These are phyloP conservation scores for Scedosporium boydii DNA, from an alignment of 2,329 filamentous ascomycete species.

Conservation along the genomic window DNA sequence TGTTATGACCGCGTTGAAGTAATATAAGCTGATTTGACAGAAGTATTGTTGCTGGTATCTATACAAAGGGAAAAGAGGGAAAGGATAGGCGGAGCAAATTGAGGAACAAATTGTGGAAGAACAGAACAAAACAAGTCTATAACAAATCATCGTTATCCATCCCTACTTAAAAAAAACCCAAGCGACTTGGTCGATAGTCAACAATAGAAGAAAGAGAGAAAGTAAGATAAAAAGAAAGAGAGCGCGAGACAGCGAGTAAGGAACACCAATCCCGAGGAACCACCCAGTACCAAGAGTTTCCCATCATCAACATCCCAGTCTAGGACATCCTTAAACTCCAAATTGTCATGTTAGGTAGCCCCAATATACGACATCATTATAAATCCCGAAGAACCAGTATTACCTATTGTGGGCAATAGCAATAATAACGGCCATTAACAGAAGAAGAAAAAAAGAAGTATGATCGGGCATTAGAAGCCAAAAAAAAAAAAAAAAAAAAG, in stretches of 20 bases:
- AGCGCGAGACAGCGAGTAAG: not conserved
- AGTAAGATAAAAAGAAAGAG: not conserved
- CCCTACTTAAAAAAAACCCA: not conserved
- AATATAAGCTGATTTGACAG: not conserved
- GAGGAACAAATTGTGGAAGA: not conserved
- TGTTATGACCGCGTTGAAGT: not conserved
- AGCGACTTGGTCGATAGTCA: not conserved
- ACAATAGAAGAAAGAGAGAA: not conserved
- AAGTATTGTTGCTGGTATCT: conserved; percentile 6
- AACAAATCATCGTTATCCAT: not conserved
- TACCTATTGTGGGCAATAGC: not conserved
- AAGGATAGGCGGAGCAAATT: not conserved
- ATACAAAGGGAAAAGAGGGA: not conserved
- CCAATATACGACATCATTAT: not conserved
- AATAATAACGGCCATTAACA: not conserved
- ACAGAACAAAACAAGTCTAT: not conserved
- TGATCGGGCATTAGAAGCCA: not conserved
- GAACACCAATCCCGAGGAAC: conserved; percentile 3
- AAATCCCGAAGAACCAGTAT: not conserved
- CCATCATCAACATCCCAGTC: not conserved
- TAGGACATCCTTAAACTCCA: conserved; percentile 1
- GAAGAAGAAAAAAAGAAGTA: not conserved
- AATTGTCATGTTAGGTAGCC: not conserved
- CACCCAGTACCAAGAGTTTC: not conserved
- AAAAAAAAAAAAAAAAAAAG: not conserved